These are phyloP conservation scores for Ogataea minuta DNA, from an alignment of 805 yeast species.

Conservation along the genomic window DNA sequence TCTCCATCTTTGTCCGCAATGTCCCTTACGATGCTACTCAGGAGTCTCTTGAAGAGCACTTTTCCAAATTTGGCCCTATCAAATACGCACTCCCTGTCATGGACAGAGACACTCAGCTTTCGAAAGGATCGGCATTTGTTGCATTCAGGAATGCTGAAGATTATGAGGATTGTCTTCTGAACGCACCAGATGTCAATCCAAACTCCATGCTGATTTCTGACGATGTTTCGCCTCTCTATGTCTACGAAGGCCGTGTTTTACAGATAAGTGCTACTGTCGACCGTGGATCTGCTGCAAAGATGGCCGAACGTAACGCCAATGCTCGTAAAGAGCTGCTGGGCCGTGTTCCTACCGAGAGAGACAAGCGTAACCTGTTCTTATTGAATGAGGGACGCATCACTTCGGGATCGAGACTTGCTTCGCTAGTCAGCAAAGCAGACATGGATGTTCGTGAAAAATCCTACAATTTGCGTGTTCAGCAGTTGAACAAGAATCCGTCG, in stretches of 20 bases:
- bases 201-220: slow-evolving; percentile 79
- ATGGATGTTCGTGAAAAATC: slow-evolving; percentile 87
- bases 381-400: slow-evolving; percentile 93
- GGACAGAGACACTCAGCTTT: slow-evolving; percentile 80
- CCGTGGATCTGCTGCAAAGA: slow-evolving; percentile 72
- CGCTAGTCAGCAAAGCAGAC: slow-evolving; percentile 64
- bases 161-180: slow-evolving; percentile 63
- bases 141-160: slow-evolving; percentile 68
- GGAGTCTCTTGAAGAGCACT: slow-evolving; percentile 76
- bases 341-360: slow-evolving; percentile 74
- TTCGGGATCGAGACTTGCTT: slow-evolving; percentile 74
- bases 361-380: slow-evolving; percentile 79
- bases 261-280: slow-evolving; percentile 84
- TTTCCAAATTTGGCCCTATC: slow-evolving; percentile 78
- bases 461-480: slow-evolving; percentile 80
- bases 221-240: slow-evolving; percentile 86
- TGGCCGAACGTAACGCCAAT: slow-evolving; percentile 69
- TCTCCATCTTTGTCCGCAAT: slow-evolving; percentile 82
- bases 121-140: slow-evolving; percentile 94
- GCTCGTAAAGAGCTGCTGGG: slow-evolving; percentile 78
- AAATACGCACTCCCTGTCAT: slow-evolving; percentile 91
- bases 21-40: slow-evolving; percentile 92
- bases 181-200: slow-evolving; percentile 70
- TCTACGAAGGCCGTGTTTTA: slow-evolving; percentile 87
- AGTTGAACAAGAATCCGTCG: slow-evolving; percentile 85